Conservation (phyloP, 768 basidiomycete genomes). For the Mycena chlorophos region DNA sequence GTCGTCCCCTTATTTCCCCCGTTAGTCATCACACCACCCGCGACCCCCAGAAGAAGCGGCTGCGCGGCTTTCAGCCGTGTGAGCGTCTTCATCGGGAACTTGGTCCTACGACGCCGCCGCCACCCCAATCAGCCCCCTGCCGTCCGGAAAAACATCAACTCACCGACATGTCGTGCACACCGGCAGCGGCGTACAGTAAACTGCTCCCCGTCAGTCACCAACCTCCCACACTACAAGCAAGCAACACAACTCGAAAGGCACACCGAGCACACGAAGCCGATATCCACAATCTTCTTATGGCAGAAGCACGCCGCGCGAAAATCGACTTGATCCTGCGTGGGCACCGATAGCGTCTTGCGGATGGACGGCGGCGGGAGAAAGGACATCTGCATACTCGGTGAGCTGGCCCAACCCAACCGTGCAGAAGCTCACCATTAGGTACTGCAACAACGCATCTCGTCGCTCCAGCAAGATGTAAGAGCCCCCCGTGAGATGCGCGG, state of each 20-base stretch:
- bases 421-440: conserved; percentile 63
- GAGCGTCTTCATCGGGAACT: conserved; percentile 92
- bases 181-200: conserved; percentile 91
- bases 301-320: conserved; percentile 99
- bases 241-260: conserved; percentile 86
- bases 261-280: conserved; percentile 98
- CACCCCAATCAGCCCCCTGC: conserved; percentile 4
- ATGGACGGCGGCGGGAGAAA: conserved; percentile 64
- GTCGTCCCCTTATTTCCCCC: conserved; percentile 12
- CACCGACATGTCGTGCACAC: conserved; percentile 94
- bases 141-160: conserved; percentile 30
- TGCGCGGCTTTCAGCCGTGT: conserved; percentile 73
- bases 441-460: conserved; percentile 86
- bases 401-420: conserved; percentile 1
- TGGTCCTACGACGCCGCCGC: conserved; percentile 57
- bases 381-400: conserved; percentile 54
- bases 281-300: conserved; percentile 94
- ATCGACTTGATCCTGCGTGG: conserved; percentile 93
- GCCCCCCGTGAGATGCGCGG: conserved; percentile 92
- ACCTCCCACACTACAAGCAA: conserved; percentile 10
- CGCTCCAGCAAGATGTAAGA: conserved; percentile 85
- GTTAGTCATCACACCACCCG: conserved; percentile 14
- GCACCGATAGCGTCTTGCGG: conserved; percentile 75
- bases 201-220: conserved; percentile 39
- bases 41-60: conserved; percentile 31